Conservation (phyloP, 164 flowering plant genomes). For the Paratinospora sagittata region DNA sequence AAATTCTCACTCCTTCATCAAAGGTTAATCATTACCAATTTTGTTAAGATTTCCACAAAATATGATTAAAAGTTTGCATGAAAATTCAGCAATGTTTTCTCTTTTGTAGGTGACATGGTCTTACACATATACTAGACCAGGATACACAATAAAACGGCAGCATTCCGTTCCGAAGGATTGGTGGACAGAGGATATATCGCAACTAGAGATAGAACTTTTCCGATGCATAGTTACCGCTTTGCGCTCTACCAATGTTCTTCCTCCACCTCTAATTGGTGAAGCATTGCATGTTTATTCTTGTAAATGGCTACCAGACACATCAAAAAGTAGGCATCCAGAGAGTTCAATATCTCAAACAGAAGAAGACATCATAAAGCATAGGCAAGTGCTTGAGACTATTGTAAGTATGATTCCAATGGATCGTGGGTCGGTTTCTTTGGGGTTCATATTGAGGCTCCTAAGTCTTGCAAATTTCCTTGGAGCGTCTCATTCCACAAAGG, state of each 20-base stretch:
- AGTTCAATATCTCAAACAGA: constrained; percentile 29
- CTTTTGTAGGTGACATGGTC: constrained; percentile 74
- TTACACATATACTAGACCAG: constrained; percentile 82
- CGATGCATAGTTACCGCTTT: constrained; percentile 45
- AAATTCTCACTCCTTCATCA: constrained; percentile 56
- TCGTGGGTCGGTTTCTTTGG: constrained; percentile 55
- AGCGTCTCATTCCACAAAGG: constrained; percentile 47
- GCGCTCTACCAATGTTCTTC: constrained; percentile 44
- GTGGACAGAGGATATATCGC: constrained; percentile 93
- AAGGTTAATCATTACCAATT: constrained; percentile 36
- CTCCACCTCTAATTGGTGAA: constrained; percentile 78
- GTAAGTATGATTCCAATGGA: constrained; percentile 74
- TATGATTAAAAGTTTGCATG: neutral
- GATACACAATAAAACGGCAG: constrained; percentile 45
- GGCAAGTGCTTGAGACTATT: constrained; percentile 49
- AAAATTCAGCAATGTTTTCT: neutral
- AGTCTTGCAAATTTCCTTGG: constrained; percentile 43
- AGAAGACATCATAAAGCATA: constrained; percentile 26
- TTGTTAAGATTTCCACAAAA: no score
- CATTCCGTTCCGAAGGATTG: constrained; percentile 73
- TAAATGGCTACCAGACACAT: constrained; percentile 54
- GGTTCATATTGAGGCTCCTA: constrained; percentile 68
- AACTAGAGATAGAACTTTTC: constrained; percentile 64
- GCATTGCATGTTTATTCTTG: constrained; percentile 85
- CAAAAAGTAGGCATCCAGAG: constrained; percentile 22